Percentiles rank a stretch among this genome's conserved stretches.
phyloP scores from a whole-genome alignment of 2,329 filamentous ascomycete species.

The Xylaria sp. region DNA sequence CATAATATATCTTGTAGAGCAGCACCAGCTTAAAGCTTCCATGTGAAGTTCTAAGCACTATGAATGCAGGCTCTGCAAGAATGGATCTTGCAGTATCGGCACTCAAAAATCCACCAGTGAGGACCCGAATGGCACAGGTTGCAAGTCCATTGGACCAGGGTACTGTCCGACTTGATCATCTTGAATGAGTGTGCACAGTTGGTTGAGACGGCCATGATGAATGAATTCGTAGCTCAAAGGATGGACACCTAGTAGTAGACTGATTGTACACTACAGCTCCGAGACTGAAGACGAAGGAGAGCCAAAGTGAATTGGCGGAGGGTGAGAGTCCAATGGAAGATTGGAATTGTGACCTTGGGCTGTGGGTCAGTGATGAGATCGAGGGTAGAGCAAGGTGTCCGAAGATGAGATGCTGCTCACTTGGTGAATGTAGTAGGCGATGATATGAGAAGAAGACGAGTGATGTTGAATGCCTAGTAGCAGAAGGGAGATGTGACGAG shows the following conservation, averaged over 20 bases:
- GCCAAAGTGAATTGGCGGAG: slow-evolving; percentile 1
- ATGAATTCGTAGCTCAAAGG: slow-evolving; percentile 26
- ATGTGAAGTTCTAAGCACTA: slow-evolving; percentile 49
- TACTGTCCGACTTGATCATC: slow-evolving; percentile 75
- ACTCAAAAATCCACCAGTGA: slow-evolving; percentile 76
- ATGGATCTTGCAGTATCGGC: slow-evolving; percentile 75
- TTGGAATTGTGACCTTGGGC: not conserved
- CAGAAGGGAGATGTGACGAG: slow-evolving; percentile 33
- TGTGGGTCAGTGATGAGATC: slow-evolving; percentile 15
- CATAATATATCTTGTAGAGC: not conserved
- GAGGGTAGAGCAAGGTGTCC: not conserved
- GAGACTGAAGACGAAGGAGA: not conserved
- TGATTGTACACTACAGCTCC: slow-evolving; percentile 6
- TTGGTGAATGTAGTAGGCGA: slow-evolving; percentile 13
- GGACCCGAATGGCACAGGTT: slow-evolving; percentile 72
- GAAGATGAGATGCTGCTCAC: slow-evolving; percentile 7
- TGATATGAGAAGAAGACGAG: not conserved
- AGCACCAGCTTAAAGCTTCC: slow-evolving; percentile 6
- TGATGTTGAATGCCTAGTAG: slow-evolving; percentile 17
- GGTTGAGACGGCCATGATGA: slow-evolving; percentile 64
- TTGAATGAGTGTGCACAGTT: slow-evolving; percentile 72
- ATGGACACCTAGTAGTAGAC: slow-evolving; percentile 3
- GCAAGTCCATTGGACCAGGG: slow-evolving; percentile 73
- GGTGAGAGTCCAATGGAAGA: not conserved
- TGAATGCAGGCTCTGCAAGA: slow-evolving; percentile 70